Evolutionary conservation across 495 filamentous ascomycete species (phyloP), one percentile per base, ranked within the genome.

Genomic region (Hypomontagnella monticulosa): DNA sequence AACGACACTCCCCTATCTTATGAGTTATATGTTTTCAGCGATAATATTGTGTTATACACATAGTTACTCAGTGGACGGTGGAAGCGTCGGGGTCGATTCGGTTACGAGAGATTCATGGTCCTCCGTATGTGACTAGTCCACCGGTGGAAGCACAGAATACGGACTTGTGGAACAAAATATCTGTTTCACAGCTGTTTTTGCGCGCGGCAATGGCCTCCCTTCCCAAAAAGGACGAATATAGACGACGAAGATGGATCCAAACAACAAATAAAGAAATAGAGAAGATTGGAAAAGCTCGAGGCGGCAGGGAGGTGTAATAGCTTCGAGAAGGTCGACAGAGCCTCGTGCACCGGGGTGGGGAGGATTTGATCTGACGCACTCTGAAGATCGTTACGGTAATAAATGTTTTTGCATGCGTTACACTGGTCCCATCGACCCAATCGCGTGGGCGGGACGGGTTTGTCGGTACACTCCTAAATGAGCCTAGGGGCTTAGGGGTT

Each of bases 391-490:
- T 40, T 36, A 54, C 52, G 54, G 57, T 59, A 62, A 71, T 67
- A 68, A 69, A 71, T 49, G 38, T 16, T 47, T 58, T 58, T 63
- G 32, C 44, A 34, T 54, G 15, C 36, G 43, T 40, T 9, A 61
- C 66, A 61, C 42, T 27, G 19, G 40, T 20, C 40, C 48, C 48
- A 55, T 55, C 38, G 67, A 63, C 63, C 67, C 63, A 70, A 62
- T 67, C 7, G 59, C 14, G 57, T 61, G 63, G 63, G 52, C 54
- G 37, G 33, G 38, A 47, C 37, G 51, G 59, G 11, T 36, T 50
- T 48, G 37, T 55, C 54, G 48, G 59, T 51, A 68, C 37, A 37
- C 60, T 56, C 59, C 59, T 54, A 51, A 55, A 55, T 34, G 48
- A 16, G 20, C 11, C 32, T 42, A 55, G 64, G 47, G 15, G 47